Percentiles rank a stretch among this genome's conserved stretches.
Evolutionary conservation across 2,329 filamentous ascomycete genomes (phyloP).

Genomic region (Diaporthe ilicicola): DNA sequence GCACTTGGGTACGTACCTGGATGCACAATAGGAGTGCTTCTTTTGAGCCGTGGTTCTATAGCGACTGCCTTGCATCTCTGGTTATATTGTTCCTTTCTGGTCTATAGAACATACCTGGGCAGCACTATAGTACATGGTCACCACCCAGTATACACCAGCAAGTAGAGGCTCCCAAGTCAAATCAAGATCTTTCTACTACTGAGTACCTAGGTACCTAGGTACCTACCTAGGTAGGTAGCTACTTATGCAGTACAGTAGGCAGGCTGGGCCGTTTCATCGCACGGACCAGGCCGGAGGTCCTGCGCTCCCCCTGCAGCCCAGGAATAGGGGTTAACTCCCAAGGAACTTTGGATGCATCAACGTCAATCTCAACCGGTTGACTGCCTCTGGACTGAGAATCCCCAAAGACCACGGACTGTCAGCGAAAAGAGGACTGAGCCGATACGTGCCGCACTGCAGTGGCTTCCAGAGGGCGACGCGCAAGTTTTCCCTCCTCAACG

Average conservation of each 20-base stretch:
- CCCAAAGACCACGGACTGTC: slow-evolving; percentile 19
- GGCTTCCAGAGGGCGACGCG: neutral
- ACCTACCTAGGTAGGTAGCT: too few relatives aligned
- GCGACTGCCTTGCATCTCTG: neutral
- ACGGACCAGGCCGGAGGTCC: slow-evolving; percentile 2
- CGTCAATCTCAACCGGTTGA: slow-evolving; percentile 13
- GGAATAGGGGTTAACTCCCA: slow-evolving; percentile 25
- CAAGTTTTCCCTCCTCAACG: slow-evolving; percentile 31
- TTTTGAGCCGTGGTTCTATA: neutral
- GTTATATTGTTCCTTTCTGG: neutral
- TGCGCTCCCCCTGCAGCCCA: slow-evolving; percentile 25
- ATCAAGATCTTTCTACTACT: neutral
- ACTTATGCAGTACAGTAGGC: neutral
- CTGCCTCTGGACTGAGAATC: neutral
- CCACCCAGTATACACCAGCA: too few relatives aligned
- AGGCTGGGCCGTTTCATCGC: slow-evolving; percentile 16
- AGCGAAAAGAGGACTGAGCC: neutral
- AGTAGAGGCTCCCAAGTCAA: neutral
- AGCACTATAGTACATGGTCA: neutral
- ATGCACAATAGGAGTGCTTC: neutral
- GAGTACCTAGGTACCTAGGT: too few relatives aligned
- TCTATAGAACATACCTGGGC: too few relatives aligned
- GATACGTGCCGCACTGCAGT: neutral
- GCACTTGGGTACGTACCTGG: neutral
- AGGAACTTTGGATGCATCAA: slow-evolving; percentile 13